Base-by-base conservation (phyloP, 495 filamentous ascomycete species). In the Aspergillus campestris region DNA sequence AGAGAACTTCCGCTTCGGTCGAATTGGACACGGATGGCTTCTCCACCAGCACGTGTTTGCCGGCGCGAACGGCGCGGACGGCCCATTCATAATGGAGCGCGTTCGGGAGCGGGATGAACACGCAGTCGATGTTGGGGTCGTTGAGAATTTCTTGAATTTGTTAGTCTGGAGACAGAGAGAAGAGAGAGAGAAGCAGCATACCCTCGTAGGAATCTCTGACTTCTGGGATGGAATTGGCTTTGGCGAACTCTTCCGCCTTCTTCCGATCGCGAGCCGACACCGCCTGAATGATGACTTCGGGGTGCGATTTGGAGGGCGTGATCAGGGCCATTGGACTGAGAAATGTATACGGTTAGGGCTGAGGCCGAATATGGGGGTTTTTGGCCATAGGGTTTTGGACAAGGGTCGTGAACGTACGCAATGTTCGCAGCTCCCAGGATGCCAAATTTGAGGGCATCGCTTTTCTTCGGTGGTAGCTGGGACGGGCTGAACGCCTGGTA, bases 1-100 rank as follows among this genome's bases (percentile, higher is more conserved):
- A 75, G 34, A 79, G 58, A 5, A 48, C 42, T 30, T 52, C 50
- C 10, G 76, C 75, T 52, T 80, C 74, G 6, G 40, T 45, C 27
- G 62, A 52, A 52, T 79, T 82, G 27, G 70, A 71, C 3, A 65
- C 63, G 8, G 69, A 70, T 3, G 76, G 75, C 53, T 81, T 79
- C 51, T 81, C 79, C 9, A 76, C 57, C 3, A 83, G 64, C 28
- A 83, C 77, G 56, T 81, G 78, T 52, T 81, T 81, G 1, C 74
- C 73, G 3, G 64, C 66, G n/a, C 59, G 51, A 27, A 82, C 59
- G 9, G 74, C 58, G 42, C 69, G 70, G 37, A 71, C 32, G 1
- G 75, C 57, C 77, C 75, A 81, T 53, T 79, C 75, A 42, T 64
- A 73, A 49, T 80, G 76, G 12, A 77, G 55, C 6, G 64, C 65